Evolutionary conservation across 139 green algal species (phyloP).

Genomic region (Mychonastes homosphaera): DNA sequence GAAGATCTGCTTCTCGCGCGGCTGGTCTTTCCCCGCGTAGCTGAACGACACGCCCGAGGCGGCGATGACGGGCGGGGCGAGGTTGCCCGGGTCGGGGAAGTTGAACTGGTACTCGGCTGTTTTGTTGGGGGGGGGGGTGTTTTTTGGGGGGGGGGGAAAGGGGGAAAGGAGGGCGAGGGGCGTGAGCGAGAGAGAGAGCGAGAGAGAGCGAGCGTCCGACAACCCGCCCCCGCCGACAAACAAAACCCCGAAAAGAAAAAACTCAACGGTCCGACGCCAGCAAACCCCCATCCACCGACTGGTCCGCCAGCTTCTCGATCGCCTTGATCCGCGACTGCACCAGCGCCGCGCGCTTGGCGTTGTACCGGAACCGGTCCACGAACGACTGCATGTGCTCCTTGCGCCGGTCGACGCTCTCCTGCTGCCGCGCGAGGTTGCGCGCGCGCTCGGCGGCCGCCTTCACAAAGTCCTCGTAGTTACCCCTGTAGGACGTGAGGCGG

Average conservation of each 20-base stretch:
- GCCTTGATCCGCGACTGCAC: slow-evolving; percentile 92
- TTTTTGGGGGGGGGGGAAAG: too few species aligned
- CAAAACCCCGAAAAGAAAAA: too few species aligned
- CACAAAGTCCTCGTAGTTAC: slow-evolving; percentile 81
- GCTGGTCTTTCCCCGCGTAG: slow-evolving; percentile 51
- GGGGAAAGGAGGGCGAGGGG: background rate
- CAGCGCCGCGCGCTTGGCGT: slow-evolving; percentile 78
- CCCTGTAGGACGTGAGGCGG: slow-evolving; percentile 44
- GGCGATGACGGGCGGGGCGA: slow-evolving; percentile 55
- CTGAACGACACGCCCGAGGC: slow-evolving; percentile 68
- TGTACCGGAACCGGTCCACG: slow-evolving; percentile 88
- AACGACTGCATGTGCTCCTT: slow-evolving; percentile 78
- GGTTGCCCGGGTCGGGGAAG: slow-evolving; percentile 38
- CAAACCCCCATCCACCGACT: slow-evolving; percentile 26
- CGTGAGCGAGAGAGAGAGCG: too few species aligned
- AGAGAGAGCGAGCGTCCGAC: background rate
- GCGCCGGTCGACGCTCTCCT: slow-evolving; percentile 51
- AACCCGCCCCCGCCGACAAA: slow-evolving; percentile 8
- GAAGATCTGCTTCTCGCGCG: background rate
- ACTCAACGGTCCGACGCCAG: too few species aligned
- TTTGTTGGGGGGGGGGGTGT: slow-evolving; percentile 2
- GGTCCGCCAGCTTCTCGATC: slow-evolving; percentile 71
- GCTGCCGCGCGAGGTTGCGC: slow-evolving; percentile 49
- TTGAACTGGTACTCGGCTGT: slow-evolving; percentile 57
- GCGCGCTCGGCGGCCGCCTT: slow-evolving; percentile 53